Base-by-base conservation (phyloP, 768 basidiomycete genomes). In the Phaeotremella fagi region DNA sequence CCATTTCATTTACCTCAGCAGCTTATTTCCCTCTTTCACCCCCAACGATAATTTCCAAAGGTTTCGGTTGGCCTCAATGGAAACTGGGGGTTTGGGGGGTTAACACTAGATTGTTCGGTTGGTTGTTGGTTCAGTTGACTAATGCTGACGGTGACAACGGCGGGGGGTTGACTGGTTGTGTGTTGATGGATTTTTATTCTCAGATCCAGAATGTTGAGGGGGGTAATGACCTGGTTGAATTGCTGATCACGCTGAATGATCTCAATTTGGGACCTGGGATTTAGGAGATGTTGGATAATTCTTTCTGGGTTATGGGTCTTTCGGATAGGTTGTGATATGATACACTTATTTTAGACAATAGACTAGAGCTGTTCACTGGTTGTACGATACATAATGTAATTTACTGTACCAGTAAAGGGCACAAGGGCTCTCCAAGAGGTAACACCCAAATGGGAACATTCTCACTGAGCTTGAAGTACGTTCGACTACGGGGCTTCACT, bases 81-180 rank as follows among this genome's bases (percentile, higher is more conserved):
- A 84, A 85, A 2, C 64, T 90, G 5, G 90, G 90, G 3, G 77
- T 90, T n/a, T 84, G 88, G 68, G 91, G 91, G 1, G 84, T 91
- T 35, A 97, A 97, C 66, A 78, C 78, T 22, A 79, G 84, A n/a
- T 75, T 89, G 2, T 84, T 80, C 2, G 76, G 75, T 49, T 94
- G 88, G 86, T 68, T 90, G 18, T 66, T 90, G 38, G 79, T 81
- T 6, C n/a, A n/a, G n/a, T n/a, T n/a, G n/a, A n/a, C n/a, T n/a
- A n/a, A n/a, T n/a, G n/a, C n/a, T n/a, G 42, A 58, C 11, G 42
- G 20, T 14, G 54, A 56, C 12, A 6, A 52, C 6, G 68, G 60
- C 2, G 36, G 52, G 51, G 44, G 50, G 33, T 24, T 70, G 0
- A 41, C 50, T 16, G 68, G 50, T 3, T 54, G 58, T 45, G 38